Percentiles rank a stretch among this genome's conserved stretches.
These are phyloP conservation scores for Ephemerocybe angulata DNA, from an alignment of 768 basidiomycete species.

Conservation along the genomic window DNA sequence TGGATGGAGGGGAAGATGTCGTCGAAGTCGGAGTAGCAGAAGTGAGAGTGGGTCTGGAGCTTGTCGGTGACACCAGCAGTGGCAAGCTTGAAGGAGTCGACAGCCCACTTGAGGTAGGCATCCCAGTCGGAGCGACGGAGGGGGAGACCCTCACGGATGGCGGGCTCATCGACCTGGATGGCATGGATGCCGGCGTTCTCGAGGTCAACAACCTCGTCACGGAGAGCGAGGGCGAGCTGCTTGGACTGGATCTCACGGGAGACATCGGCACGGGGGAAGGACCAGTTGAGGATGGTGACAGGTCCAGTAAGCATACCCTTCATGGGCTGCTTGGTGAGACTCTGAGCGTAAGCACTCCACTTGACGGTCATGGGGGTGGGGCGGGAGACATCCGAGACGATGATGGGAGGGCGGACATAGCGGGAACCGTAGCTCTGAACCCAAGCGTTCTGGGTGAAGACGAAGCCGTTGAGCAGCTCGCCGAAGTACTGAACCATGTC, in stretches of 20 bases:
- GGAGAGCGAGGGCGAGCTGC: slow-evolving; percentile 95
- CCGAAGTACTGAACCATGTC: slow-evolving; percentile 99
- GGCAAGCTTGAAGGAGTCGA: slow-evolving; percentile 96
- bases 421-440: slow-evolving; percentile 99
- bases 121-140: slow-evolving; percentile 97
- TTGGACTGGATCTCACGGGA: slow-evolving; percentile 95
- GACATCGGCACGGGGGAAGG: slow-evolving; percentile 99
- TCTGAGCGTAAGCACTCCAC: slow-evolving; percentile 97
- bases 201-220: slow-evolving; percentile 96
- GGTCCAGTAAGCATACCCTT: slow-evolving; percentile 99
- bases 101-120: slow-evolving; percentile 94
- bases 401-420: slow-evolving; percentile 97
- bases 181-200: slow-evolving; percentile 95
- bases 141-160: slow-evolving; percentile 98
- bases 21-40: slow-evolving; percentile 98
- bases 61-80: slow-evolving; percentile 93
- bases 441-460: slow-evolving; percentile 98
- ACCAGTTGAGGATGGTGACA: slow-evolving; percentile 99
- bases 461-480: slow-evolving; percentile 90
- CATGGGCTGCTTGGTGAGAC: slow-evolving; percentile 89
- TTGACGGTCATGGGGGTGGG: slow-evolving; percentile 90
- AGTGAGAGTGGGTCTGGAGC: slow-evolving; percentile 98
- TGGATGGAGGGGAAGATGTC: slow-evolving; percentile 98
- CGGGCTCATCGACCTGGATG: slow-evolving; percentile 99
- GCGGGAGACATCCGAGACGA: slow-evolving; percentile 97